Conservation (phyloP, 192 early-diverging fungal genomes). For the Pilaira anomala region DNA sequence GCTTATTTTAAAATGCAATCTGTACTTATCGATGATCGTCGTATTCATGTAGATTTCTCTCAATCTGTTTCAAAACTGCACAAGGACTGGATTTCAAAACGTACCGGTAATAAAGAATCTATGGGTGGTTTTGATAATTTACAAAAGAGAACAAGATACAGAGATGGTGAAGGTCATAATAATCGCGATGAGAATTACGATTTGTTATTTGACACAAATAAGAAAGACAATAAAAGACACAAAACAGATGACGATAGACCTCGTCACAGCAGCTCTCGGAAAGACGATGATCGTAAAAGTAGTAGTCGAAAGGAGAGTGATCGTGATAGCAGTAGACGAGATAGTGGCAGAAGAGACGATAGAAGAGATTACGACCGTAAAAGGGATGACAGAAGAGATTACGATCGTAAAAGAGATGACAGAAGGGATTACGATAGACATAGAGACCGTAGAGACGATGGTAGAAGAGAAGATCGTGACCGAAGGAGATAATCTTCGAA, state of each 20-base stretch:
- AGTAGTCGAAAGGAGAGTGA: neutral
- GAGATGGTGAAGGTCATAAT: slow-evolving; percentile 33
- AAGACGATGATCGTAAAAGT: neutral
- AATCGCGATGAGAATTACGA: slow-evolving; percentile 42
- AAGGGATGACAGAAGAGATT: neutral
- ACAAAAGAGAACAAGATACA: slow-evolving; percentile 51
- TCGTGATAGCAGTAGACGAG: neutral
- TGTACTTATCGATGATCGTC: slow-evolving; percentile 91
- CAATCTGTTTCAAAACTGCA: slow-evolving; percentile 88
- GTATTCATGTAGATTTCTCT: slow-evolving; percentile 98
- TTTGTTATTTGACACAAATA: slow-evolving; percentile 42
- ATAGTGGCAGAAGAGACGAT: neutral
- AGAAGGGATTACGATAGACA: neutral
- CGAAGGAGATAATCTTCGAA: neutral
- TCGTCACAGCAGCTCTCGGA: neutral
- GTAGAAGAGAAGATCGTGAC: neutral
- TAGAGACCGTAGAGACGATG: neutral
- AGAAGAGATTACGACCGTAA: no score
- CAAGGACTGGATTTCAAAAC: slow-evolving; percentile 70
- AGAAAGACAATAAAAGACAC: neutral
- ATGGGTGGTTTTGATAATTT: slow-evolving; percentile 49
- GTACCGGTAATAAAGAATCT: slow-evolving; percentile 28
- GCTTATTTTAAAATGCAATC: slow-evolving; percentile 98
- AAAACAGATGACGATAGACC: slow-evolving; percentile 5
- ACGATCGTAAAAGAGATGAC: neutral